Evolutionary conservation across 2,329 filamentous ascomycete genomes (phyloP), one percentile per base, ranked within the genome.

Genomic region (Blastomyces gilchristii): DNA sequence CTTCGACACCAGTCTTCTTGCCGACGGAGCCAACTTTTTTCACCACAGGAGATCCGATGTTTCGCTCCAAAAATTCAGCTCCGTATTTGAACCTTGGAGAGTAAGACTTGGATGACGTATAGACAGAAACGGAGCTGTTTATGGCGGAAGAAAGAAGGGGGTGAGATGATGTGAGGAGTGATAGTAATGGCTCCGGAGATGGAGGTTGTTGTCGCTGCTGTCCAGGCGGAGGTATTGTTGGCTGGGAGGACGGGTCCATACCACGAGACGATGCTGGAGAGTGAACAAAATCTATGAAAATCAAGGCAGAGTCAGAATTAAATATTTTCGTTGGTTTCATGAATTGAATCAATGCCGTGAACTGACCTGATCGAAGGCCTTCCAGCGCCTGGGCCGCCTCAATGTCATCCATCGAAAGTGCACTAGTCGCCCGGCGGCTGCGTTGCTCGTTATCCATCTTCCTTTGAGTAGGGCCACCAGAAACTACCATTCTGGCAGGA

Each of bases 51-150:
- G 88, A 81, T 14, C 83, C 90, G 60, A 96, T 85, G 68, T 90
- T 93, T 57, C 90, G 87, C 75, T 97, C 93, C 25, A 97, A 87
- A 69, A 95, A 91, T 73, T 96, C 91, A 58, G 90, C 93, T 65
- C 91, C 85, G n/a, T 89, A 89, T 74, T 90, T 91, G 72, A 97
- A 90, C 1, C 89, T 84, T 0, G 93, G 91, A 1, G 91, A 95
- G 70, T 93, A 95, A 68, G 92, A 90, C 76, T 97, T 97, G 12
- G 90, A 91, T 2, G 84, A 87, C 37, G 88, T 87, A 73, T 97
- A 97, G 0, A 90, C 90, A 1, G 89, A 91, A 8, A 93, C 83
- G 0, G 91, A 93, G 61, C 87, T 87, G 68, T 90, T 90, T 69
- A 96, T 92, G 0, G 91, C 91, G 37, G 86, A 90, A 11, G 90